These are phyloP conservation scores for Taphrina pruni DNA, from an alignment of 1,139 yeast species.

Conservation along the genomic window DNA sequence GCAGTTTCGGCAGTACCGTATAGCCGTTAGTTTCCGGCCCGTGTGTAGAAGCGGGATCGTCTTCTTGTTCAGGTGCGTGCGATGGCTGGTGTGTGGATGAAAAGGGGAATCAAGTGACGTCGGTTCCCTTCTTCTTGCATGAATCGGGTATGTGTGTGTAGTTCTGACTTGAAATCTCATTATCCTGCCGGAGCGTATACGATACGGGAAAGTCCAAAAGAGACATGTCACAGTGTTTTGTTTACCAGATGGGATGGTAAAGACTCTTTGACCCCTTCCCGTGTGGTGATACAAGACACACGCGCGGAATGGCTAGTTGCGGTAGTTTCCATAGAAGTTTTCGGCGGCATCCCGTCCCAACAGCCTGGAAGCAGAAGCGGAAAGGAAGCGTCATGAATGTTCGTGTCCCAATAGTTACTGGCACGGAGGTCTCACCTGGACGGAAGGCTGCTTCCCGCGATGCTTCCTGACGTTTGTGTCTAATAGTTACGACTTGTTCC, in stretches of 20 bases:
- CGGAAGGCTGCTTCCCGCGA: slow-evolving; percentile 14
- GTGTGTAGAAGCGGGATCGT: too few relatives aligned
- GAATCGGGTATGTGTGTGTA: too few relatives aligned
- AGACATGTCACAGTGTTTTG: slow-evolving; percentile 4
- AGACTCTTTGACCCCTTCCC: neutral
- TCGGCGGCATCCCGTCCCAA: slow-evolving; percentile 1
- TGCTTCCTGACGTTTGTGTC: neutral
- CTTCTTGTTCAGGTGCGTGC: neutral
- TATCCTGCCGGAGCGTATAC: neutral
- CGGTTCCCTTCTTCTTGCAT: neutral
- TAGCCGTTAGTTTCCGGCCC: neutral
- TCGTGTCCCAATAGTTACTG: neutral
- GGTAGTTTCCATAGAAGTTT: slow-evolving; percentile 9
- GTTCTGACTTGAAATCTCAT: neutral
- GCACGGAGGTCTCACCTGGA: slow-evolving; percentile 3
- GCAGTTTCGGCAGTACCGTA: neutral
- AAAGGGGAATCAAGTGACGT: neutral
- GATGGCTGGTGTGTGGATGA: slow-evolving; percentile 2
- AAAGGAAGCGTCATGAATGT: slow-evolving; percentile 6
- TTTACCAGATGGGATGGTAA: neutral
- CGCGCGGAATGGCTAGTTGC: slow-evolving; percentile 1
- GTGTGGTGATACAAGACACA: neutral
- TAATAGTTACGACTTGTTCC: neutral
- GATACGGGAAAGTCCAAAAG: neutral
- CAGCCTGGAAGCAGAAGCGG: slow-evolving; percentile 17